Evolutionary conservation across 1,139 yeast species (phyloP), one percentile per base, ranked within the genome.

Genomic region (Saccharomyces pastorianus): DNA sequence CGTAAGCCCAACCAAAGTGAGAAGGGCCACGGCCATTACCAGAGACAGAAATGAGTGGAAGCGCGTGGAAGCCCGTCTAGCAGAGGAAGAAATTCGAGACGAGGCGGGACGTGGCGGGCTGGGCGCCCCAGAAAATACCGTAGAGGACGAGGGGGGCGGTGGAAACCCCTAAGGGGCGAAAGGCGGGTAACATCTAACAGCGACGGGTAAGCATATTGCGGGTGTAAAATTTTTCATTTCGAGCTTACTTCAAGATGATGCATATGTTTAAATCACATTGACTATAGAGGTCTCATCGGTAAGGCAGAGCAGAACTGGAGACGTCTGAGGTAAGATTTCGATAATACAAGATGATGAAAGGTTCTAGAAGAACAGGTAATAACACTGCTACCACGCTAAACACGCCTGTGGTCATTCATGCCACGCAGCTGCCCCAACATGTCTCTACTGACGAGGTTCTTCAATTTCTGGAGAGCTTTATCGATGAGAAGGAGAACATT

Each of bases 381-480:
- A 51, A 50, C 14, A 28, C 71, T 58, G 70, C 75, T 58, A 69
- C 76, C 49, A 69, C 83, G 44, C 73, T 83, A 32, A 80, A 81
- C 57, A 71, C 80, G 0, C 80, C 84, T 11, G 75, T 78, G 17
- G 73, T 74, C 50, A 69, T 76, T n/a, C 75, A 75, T 55, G 70
- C 74, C 29, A 61, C 57, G 8, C 61, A 62, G 8, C 59, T 62
- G 2, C 62, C 71, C 7, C 56, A 61, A 38, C 65, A 71, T 51
- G 68, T 78, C 41, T 61, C 64, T 17, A 71, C 73, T 54, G 73
- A 70, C 2, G 77, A 75, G 42, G 77, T 81, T 7, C 77, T 79
- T 61, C 62, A 64, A 44, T 65, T 77, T 51, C 66, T 80, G 58
- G 73, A 76, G 47, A 74, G 70, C 41, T 80, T 80, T 64, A 75